Evolutionary conservation across 192 early-diverging fungal species (phyloP).

Genomic region (Phycomyces nitens): DNA sequence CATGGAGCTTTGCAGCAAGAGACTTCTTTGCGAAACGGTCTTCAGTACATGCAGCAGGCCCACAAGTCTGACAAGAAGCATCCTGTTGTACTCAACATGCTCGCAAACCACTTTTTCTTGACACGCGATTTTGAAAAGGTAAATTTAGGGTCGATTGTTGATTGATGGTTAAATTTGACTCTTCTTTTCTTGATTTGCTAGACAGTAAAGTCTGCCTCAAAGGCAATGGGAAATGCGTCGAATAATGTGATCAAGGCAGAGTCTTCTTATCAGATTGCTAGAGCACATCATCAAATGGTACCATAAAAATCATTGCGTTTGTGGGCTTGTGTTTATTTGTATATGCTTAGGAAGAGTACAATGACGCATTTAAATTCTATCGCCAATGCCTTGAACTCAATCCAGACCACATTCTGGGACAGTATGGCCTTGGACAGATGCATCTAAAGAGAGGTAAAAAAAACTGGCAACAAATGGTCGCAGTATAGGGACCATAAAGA

Average conservation of each 20-base stretch:
- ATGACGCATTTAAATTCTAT: constrained; percentile 72
- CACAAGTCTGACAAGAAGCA: constrained; percentile 50
- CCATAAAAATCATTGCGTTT: neutral
- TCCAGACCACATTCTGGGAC: constrained; percentile 61
- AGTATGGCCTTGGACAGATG: constrained; percentile 78
- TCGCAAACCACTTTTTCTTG: constrained; percentile 56
- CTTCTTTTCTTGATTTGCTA: constrained; percentile 5
- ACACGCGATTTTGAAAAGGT: constrained; percentile 41
- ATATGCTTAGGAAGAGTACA: constrained; percentile 52
- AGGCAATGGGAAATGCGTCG: constrained; percentile 40
- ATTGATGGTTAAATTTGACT: neutral
- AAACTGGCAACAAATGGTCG: too few species aligned
- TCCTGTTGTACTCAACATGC: constrained; percentile 47
- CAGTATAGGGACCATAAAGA: too few species aligned
- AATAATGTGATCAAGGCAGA: constrained; percentile 56
- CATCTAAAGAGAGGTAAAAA: constrained; percentile 51
- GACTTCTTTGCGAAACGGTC: constrained; percentile 41
- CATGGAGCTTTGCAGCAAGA: constrained; percentile 39
- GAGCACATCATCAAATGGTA: constrained; percentile 51
- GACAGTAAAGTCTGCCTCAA: constrained; percentile 42
- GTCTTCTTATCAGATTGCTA: constrained; percentile 55
- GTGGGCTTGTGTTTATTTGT: neutral
- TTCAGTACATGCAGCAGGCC: constrained; percentile 47
- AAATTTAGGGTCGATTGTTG: neutral
- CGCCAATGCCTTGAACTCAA: constrained; percentile 60